Evolutionary conservation across 2,329 filamentous ascomycete genomes (phyloP).

Genomic region (Rugonectria rugulosa): DNA sequence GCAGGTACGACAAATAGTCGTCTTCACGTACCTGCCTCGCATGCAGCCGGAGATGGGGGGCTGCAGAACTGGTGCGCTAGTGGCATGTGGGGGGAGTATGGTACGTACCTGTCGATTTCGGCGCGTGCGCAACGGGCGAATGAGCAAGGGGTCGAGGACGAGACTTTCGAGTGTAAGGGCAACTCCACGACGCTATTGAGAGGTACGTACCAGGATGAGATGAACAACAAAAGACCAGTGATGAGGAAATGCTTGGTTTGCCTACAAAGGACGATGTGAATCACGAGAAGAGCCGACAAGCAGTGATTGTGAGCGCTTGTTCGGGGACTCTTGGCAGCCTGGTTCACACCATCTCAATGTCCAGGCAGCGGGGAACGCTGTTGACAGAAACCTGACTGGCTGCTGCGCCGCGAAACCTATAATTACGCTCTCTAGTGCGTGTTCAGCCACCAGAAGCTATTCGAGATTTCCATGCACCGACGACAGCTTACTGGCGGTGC

Average conservation of each 20-base stretch:
- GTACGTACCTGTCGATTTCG: background rate
- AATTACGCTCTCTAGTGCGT: background rate
- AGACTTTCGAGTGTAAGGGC: background rate
- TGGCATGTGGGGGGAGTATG: background rate
- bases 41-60: background rate
- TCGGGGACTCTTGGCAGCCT: background rate
- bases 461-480: background rate
- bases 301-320: background rate
- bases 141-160: background rate
- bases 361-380: background rate
- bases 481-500: no score
- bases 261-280: no score
- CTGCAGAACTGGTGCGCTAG: background rate
- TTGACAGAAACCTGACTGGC: background rate
- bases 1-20: constrained; percentile 20
- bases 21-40: constrained; percentile 9
- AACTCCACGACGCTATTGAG: background rate
- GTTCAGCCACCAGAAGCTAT: background rate
- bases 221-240: background rate
- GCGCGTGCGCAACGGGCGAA: background rate
- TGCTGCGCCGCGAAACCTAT: background rate
- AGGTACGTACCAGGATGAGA: background rate
- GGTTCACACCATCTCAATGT: no score
- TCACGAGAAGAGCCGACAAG: background rate
- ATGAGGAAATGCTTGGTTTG: no score